phyloP scores from a whole-genome alignment of 2,329 filamentous ascomycete genomes.

The Didymosphaeria variabile region DNA sequence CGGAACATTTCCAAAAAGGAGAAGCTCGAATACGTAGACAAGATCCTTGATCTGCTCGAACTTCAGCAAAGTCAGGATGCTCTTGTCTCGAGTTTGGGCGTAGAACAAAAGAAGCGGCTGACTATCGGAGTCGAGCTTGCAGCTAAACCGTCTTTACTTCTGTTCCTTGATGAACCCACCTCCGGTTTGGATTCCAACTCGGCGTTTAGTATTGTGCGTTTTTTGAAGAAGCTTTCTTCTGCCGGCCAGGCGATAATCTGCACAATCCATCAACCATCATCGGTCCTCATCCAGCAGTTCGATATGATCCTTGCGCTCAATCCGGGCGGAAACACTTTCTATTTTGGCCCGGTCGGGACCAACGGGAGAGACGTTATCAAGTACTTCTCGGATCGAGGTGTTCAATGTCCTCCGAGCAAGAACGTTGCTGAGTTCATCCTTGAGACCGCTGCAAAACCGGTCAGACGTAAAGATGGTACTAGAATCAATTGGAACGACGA shows the following conservation, averaged over 20 bases:
- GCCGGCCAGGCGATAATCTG: conserved; percentile 77
- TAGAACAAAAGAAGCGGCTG: conserved; percentile 75
- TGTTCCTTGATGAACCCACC: conserved; percentile 78
- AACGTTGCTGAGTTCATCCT: conserved; percentile 74
- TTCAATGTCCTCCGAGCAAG: conserved; percentile 71
- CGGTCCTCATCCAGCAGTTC: conserved; percentile 74
- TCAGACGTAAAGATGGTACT: conserved; percentile 62
- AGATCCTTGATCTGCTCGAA: conserved; percentile 72
- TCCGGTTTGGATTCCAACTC: conserved; percentile 75
- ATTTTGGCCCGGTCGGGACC: conserved; percentile 76
- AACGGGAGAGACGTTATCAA: conserved; percentile 71
- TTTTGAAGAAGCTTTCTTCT: conserved; percentile 72
- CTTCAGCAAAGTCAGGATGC: conserved; percentile 73
- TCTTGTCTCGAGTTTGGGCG: conserved; percentile 69
- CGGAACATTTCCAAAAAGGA: conserved; percentile 63
- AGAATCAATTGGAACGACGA: conserved; percentile 77
- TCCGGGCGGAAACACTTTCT: conserved; percentile 74
- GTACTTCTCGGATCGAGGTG: conserved; percentile 73
- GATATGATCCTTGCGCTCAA: conserved; percentile 75
- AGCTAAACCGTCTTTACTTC: conserved; percentile 68
- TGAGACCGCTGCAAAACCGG: conserved; percentile 69
- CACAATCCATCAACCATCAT: conserved; percentile 77
- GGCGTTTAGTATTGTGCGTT: conserved; percentile 73
- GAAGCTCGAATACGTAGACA: conserved; percentile 73
- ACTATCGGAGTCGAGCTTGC: conserved; percentile 76